phyloP scores from a whole-genome alignment of 768 basidiomycete genomes.

The Lactifluus rugatus region DNA sequence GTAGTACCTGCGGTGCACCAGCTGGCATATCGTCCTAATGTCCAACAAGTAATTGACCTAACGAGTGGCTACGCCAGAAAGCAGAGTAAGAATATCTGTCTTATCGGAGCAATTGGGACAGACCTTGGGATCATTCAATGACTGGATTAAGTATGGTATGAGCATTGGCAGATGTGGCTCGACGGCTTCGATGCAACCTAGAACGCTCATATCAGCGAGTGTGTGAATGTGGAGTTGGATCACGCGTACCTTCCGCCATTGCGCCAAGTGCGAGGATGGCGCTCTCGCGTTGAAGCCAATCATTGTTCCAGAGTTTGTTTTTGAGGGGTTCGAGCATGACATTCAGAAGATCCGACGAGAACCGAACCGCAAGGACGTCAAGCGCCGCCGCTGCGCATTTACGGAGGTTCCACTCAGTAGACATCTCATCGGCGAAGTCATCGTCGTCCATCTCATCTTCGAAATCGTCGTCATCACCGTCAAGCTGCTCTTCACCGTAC shows the following conservation, averaged over 20 bases:
- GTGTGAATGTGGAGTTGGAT: background rate
- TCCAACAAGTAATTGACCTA: conserved; percentile 98
- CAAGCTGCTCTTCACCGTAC: conserved; percentile 73
- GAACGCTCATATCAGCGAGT: background rate
- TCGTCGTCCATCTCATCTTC: conserved; percentile 82
- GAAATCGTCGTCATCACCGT: conserved; percentile 65
- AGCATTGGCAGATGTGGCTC: conserved; percentile 91
- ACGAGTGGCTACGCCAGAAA: conserved; percentile 66
- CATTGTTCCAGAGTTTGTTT: conserved; percentile 83
- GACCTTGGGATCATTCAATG: conserved; percentile 87
- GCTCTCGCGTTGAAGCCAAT: conserved; percentile 93
- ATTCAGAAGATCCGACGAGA: conserved; percentile 80
- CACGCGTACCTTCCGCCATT: conserved; percentile 84
- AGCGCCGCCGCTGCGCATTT: conserved; percentile 98
- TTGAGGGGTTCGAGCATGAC: conserved; percentile 85
- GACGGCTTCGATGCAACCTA: conserved; percentile 94
- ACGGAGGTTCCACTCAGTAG: conserved; percentile 96
- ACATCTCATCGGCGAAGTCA: conserved; percentile 93
- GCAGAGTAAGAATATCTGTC: background rate
- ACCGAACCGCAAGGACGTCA: conserved; percentile 92
- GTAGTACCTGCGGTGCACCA: conserved; percentile 87
- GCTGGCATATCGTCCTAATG: conserved; percentile 94
- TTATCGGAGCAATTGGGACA: conserved; percentile 12
- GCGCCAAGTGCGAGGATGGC: conserved; percentile 94
- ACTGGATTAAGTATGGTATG: conserved; percentile 86